Conservation (phyloP, 2,329 filamentous ascomycete species). For the Gaeumannomyces sp. region DNA sequence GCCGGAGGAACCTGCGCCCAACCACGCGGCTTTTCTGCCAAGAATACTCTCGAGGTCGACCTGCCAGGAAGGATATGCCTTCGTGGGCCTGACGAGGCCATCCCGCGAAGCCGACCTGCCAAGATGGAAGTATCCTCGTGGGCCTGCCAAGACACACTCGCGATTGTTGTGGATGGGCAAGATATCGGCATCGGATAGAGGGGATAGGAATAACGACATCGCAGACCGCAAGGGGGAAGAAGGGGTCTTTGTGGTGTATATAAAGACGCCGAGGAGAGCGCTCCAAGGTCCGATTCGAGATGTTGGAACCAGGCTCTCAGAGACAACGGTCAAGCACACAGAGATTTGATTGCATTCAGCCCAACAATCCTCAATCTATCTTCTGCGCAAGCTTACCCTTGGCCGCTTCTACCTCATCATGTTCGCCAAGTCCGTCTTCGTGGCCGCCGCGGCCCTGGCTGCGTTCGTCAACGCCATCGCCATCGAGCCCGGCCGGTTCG, state of each 20-base stretch:
- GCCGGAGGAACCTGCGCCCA: background rate
- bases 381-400: background rate
- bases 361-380: background rate
- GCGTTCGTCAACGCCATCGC: background rate
- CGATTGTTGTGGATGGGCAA: background rate
- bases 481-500: background rate
- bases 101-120: background rate
- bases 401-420: background rate
- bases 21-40: background rate
- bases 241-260: background rate
- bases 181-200: background rate
- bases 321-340: background rate
- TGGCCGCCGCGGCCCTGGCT: slow-evolving; percentile 7
- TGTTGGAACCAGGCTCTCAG: background rate
- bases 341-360: background rate
- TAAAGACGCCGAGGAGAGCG: background rate
- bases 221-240: too few species aligned
- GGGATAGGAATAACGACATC: background rate
- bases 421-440: slow-evolving; percentile 4
- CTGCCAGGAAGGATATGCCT: background rate
- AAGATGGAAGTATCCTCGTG: background rate
- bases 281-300: background rate
- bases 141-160: background rate
- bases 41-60: background rate
- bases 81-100: background rate